Evolutionary conservation across 2,329 filamentous ascomycete species (phyloP), one percentile per base, ranked within the genome.

Genomic region (Pseudovirgaria hyperparasitica): DNA sequence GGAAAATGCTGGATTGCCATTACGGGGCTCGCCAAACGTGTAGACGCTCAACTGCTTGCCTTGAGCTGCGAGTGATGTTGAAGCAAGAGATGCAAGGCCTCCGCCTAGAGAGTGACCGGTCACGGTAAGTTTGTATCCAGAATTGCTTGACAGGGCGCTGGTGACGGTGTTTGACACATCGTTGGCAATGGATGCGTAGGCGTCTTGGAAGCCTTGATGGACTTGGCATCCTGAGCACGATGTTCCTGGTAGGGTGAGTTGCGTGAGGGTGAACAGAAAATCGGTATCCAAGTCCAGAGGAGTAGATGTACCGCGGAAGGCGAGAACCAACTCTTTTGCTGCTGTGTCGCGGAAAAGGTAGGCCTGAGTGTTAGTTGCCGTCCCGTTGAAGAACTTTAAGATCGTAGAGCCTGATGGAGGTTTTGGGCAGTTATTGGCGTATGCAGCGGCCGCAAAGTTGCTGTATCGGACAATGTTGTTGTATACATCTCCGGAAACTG

Each of bases 1-100:
- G 19, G 29, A 24, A 16, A 19, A 30, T 5, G 24, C 24, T 5
- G 24, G 19, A n/a, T 30, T 30, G 16, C 29, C 29, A 6, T 23
- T 30, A n/a, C 29, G 29, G 5, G 29, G 24, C 20, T 30, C 19
- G 8, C 29, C 29, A 11, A 26, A 30, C 2, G 29, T 30, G 19
- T 27, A 30, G 2, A 24, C 25, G 2, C 24, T 30, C 9, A 26
- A 19, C 11, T 23, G 10, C 18, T 26, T 13, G 9, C 25, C 29
- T 6, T 22, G 18, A 22, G 16, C 29, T 9, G 14, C n/a, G 12
- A 30, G 21, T 5, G 29, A 14, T 5, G 24, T 21, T 8, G 29
- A 20, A 6, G 29, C 29, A 8, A 30, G 24, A 16, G 20, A 13
- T 16, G 29, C 29, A 8, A 30, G 19, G 4, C 24, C 24, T 4